A percentile compares a stretch with the other conserved stretches of the same genome.
Conservation (phyloP, 148 eudicot species). For the Pouteria glomerata region DNA sequence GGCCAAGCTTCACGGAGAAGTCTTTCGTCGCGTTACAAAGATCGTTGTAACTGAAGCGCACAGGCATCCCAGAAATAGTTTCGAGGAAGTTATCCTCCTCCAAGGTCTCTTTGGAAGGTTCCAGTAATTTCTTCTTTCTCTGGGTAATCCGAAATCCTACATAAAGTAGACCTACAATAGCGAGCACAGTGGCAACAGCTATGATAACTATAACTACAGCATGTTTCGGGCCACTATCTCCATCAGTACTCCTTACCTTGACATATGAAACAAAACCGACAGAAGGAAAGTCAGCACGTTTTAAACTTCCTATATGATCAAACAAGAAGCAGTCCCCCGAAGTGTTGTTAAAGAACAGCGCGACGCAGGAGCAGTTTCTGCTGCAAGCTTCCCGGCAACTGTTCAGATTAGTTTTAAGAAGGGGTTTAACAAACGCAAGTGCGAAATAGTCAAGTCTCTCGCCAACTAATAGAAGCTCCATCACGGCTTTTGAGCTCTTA, state of each 20-base stretch:
- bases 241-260: not conserved
- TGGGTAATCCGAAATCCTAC: constrained; percentile 9
- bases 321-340: constrained; percentile 4
- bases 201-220: constrained; percentile 1
- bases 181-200: constrained; percentile 8
- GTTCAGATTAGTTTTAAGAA: constrained; percentile 5
- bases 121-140: constrained; percentile 5
- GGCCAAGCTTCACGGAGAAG: constrained; percentile 27
- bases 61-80: constrained; percentile 19
- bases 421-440: not conserved
- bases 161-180: constrained; percentile 12
- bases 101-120: constrained; percentile 4
- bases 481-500: constrained; percentile 5
- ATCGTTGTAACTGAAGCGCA: constrained; percentile 23
- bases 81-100: constrained; percentile 23
- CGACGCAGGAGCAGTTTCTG: constrained; percentile 9
- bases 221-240: not conserved
- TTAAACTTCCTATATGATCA: constrained; percentile 20
- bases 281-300: constrained; percentile 11
- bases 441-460: constrained; percentile 3
- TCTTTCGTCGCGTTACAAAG: constrained; percentile 21
- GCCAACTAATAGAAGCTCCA: not conserved
- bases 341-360: constrained; percentile 5
- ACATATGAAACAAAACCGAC: constrained; percentile 9
- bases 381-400: constrained; percentile 6